Conservation (phyloP, 2,329 filamentous ascomycete species). For the Apiospora arundinis region DNA sequence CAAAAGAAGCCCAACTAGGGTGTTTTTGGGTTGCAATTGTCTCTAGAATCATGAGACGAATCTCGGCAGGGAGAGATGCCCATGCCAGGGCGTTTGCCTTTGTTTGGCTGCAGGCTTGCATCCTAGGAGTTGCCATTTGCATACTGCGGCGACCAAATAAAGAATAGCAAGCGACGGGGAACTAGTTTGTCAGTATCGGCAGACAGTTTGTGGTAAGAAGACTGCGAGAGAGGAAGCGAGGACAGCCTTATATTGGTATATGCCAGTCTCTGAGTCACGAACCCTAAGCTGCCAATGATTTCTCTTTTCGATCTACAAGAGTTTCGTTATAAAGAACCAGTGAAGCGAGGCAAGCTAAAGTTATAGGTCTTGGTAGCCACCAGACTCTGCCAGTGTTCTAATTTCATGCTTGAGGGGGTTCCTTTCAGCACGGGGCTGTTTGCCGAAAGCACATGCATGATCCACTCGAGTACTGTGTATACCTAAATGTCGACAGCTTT, state of each 20-base stretch:
- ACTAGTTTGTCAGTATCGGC: no score
- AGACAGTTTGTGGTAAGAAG: no score
- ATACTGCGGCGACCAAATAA: background rate
- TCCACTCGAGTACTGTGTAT: no score
- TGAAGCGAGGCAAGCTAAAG: background rate
- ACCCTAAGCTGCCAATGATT: background rate
- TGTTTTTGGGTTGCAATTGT: constrained; percentile 36
- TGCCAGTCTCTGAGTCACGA: no score
- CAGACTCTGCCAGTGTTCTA: background rate
- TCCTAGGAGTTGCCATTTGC: background rate
- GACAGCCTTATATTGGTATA: no score
- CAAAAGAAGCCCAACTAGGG: constrained; percentile 40
- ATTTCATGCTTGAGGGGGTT: background rate
- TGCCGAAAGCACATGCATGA: background rate
- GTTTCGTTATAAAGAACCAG: background rate
- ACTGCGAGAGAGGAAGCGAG: no score
- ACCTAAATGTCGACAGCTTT: no score
- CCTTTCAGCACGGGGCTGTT: background rate
- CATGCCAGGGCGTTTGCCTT: background rate
- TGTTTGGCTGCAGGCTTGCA: background rate
- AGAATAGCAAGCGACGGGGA: background rate
- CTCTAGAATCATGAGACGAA: constrained; percentile 42
- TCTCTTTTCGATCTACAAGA: no score
- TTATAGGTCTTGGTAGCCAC: background rate
- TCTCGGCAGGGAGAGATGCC: constrained; percentile 31